Evolutionary conservation across 805 yeast genomes (phyloP), one percentile per base, ranked within the genome.

Genomic region (Yamadazyma paraphyllophila): DNA sequence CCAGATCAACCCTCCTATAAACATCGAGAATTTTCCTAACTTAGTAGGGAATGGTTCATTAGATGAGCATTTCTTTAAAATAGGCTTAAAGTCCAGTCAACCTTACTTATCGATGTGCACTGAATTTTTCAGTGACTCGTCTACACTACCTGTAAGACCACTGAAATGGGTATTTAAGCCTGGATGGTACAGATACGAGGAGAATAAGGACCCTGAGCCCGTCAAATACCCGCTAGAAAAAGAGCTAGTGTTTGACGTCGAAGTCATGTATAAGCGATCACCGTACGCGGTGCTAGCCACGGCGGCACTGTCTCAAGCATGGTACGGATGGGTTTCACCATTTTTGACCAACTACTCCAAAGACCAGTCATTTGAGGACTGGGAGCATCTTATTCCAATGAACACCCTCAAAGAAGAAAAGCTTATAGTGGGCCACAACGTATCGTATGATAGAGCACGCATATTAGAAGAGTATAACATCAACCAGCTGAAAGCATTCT

Each of bases 261-360:
- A 94, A 61, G 88, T 85, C 0, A 61, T 91, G 57, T 91, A 89
- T 65, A 83, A 88, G 53, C 64, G 80, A 1, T 80, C 94, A 0
- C 77, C 76, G 3, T 91, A 81, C 59, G 83, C 98, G 0, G 80
- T 86, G 0, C 60, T 94, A 63, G 97, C 96, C 1, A 78, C 87
- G 0, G 96, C 96, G 9, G 82, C 76, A 1, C 81, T 96, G 0
- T 61, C 73, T 0, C 69, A 75, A 8, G 96, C 96, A 0, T 90
- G 97, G 96, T 94, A 91, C 59, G 82, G 83, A 0, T 94, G 99
- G 99, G 82, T 89, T 7, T 89, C 96, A 0, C 99, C 99, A 0
- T 82, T 76, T 60, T 62, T 94, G 15, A 74, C 85, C 1, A 78
- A 77, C 2, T 81, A 79, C 40, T 66, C 81, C 2, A 34, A 47